These are phyloP conservation scores for Ophiostoma ulmi DNA, from an alignment of 2,329 filamentous ascomycete species.

Conservation along the genomic window DNA sequence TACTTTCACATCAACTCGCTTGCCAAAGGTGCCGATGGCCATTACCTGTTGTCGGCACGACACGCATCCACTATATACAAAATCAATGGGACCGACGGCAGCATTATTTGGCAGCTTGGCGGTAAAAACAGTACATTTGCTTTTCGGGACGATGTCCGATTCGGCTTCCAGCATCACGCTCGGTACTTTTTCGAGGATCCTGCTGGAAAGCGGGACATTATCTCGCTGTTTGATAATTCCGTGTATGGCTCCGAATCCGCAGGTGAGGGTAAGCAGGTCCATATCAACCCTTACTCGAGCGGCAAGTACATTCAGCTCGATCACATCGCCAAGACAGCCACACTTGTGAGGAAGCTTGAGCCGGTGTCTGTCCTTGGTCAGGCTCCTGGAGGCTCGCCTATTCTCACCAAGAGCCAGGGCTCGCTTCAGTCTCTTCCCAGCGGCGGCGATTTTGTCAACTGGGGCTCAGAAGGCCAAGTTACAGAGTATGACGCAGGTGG, in stretches of 20 bases:
- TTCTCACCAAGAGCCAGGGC: slow-evolving; percentile 1
- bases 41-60: slow-evolving; percentile 43
- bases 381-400: background rate
- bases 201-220: background rate
- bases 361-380: background rate
- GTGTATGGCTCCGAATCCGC: slow-evolving; percentile 1
- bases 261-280: background rate
- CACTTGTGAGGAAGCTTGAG: background rate
- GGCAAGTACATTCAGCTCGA: slow-evolving; percentile 5
- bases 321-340: background rate
- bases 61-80: slow-evolving; percentile 1
- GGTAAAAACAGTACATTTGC: background rate
- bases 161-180: background rate
- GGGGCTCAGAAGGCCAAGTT: background rate
- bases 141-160: background rate
- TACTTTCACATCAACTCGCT: slow-evolving; percentile 51
- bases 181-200: background rate
- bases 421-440: background rate
- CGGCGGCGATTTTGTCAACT: background rate
- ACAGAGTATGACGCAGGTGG: background rate
- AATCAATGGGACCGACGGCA: background rate
- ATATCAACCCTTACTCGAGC: background rate
- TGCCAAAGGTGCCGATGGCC: slow-evolving; percentile 40
- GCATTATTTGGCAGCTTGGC: background rate
- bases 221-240: background rate